Evolutionary conservation across 2,329 filamentous ascomycete genomes (phyloP).

Genomic region (Scolecobasidium constrictum): DNA sequence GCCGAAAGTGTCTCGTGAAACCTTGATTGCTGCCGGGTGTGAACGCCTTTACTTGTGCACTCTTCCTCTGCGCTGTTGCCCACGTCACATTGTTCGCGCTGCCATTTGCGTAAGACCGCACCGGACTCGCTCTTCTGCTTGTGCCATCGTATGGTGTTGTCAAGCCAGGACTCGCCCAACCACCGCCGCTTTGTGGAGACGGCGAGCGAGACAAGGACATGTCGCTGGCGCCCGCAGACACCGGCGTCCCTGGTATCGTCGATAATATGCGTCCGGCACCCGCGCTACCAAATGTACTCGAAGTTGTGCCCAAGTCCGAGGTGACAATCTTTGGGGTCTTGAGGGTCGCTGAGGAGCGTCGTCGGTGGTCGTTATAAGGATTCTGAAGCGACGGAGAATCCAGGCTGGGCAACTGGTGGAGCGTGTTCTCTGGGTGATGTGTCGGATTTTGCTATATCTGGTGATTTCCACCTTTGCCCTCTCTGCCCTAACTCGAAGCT

Average conservation of each 20-base stretch:
- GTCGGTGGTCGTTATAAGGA: slow-evolving; percentile 4
- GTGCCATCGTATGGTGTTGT: slow-evolving; percentile 47
- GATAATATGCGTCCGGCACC: neutral
- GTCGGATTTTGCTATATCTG: too few relatives aligned
- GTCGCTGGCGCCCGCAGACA: neutral
- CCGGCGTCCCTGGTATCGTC: slow-evolving; percentile 6
- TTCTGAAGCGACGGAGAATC: neutral
- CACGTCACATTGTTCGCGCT: slow-evolving; percentile 55
- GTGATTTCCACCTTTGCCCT: too few relatives aligned
- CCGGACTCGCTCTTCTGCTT: slow-evolving; percentile 60
- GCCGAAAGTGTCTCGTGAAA: slow-evolving; percentile 74
- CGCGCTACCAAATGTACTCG: neutral
- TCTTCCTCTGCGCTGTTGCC: slow-evolving; percentile 72
- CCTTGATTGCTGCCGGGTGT: slow-evolving; percentile 67
- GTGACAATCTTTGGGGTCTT: neutral
- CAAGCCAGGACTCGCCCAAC: slow-evolving; percentile 78
- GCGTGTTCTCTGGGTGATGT: too few relatives aligned
- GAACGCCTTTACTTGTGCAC: slow-evolving; percentile 60
- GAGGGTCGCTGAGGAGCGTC: slow-evolving; percentile 8
- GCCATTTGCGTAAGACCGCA: slow-evolving; percentile 38
- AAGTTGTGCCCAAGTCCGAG: neutral
- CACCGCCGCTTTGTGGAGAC: slow-evolving; percentile 71
- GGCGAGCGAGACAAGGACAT: slow-evolving; percentile 87
- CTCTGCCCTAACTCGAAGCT: too few relatives aligned
- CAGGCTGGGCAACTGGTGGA: neutral